Base-by-base conservation (phyloP, 2,329 filamentous ascomycete genomes). In the Xylariaceae sp. region DNA sequence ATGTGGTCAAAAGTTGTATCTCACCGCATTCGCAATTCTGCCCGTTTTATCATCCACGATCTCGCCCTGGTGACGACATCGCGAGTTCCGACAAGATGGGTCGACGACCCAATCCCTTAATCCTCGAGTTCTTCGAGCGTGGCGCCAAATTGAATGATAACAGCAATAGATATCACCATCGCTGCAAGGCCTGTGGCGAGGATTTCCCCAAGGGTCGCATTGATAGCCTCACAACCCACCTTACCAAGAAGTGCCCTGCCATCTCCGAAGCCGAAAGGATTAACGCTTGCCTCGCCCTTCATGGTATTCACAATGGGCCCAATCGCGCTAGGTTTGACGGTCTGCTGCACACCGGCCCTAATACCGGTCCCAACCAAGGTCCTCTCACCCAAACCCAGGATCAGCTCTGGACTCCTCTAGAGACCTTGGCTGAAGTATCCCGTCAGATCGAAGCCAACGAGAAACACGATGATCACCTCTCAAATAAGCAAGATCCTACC, bases 91-190 rank as follows among this genome's bases (percentile, higher is more conserved):
- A 52, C 71, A 77, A 70, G 66, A 93, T 93, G 91, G 91, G 91
- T 71, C 85, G 91, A 71, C 88, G 89, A 75, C 91, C 90, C 63
- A 93, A 95, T 74, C 86, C 87, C 67, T 81, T 96, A 65, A 93
- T 96, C 72, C 82, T 90, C 73, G 87, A 93, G 75, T 95, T 91
- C 79, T 97, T 96, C 74, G 86, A 90, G 72, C 86, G 92, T 65
- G 93, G 93, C 9, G 84, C 86, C 40, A 96, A 96, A 76, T 83
- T 96, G 67, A 86, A 89, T 70, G 91, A 96, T 76, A 89, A 90
- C 62, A 95, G 90, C 78, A 96, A 96, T 73, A 86, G 93, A 56
- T 97, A 97, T 71, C 88, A 91, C 66, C 91, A 96, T 71, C 95
- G 90, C 12, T 96, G 92, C 83, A 93, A 90, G 73, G 82, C 87